Conservation (phyloP, 345 rosid species). For the Dipteronia sinensis region DNA sequence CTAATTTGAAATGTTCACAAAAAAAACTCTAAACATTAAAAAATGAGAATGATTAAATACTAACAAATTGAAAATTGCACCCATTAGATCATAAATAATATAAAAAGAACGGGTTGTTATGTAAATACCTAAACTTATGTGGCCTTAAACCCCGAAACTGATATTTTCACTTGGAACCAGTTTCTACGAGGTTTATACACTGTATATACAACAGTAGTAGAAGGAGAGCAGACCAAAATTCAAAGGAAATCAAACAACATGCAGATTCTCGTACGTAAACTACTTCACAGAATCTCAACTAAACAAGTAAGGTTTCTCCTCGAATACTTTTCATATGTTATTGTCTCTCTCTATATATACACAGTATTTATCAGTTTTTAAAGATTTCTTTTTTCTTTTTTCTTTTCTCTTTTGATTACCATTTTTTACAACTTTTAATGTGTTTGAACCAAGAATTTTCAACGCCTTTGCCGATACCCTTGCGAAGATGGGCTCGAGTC, state of each 20-base stretch:
- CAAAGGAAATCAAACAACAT: constrained; percentile 23
- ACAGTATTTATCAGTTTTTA: not conserved
- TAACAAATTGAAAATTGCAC: not conserved
- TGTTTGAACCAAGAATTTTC: constrained; percentile 11
- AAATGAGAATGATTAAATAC: not conserved
- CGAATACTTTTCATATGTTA: not conserved
- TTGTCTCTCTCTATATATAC: not conserved
- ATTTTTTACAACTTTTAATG: not conserved
- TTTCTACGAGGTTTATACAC: not conserved
- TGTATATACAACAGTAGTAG: not conserved
- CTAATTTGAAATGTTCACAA: too few relatives aligned
- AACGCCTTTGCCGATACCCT: too few relatives aligned
- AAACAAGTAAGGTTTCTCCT: constrained; percentile 31
- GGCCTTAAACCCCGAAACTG: constrained; percentile 2
- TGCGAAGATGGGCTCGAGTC: constrained; percentile 17
- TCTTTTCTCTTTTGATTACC: not conserved
- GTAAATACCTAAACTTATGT: not conserved
- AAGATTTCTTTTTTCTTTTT: not conserved
- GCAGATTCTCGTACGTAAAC: constrained; percentile 42
- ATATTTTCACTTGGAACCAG: not conserved
- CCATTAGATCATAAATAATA: not conserved
- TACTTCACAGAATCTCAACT: constrained; percentile 36
- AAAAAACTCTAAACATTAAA: too few relatives aligned
- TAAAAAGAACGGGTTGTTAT: not conserved
- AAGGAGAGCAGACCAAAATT: constrained; percentile 1